Evolutionary conservation across 441 rosid species (phyloP).

Genomic region (Macaranga tanarius): DNA sequence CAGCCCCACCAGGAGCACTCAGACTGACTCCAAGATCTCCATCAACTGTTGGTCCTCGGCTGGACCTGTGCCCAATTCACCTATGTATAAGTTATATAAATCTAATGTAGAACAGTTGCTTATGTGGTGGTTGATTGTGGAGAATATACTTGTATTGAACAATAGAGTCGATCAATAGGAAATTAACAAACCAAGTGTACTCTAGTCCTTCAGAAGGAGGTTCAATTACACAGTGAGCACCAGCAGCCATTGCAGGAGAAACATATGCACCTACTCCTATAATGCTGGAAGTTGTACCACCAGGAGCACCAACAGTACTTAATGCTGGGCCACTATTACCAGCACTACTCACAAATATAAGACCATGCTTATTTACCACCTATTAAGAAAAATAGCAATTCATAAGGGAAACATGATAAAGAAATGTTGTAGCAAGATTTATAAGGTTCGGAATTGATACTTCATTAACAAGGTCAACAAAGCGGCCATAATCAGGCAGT

Average conservation of each 20-base stretch:
- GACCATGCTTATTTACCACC: conserved; percentile 88
- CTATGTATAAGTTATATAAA: conserved; percentile 20
- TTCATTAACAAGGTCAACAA: conserved; percentile 92
- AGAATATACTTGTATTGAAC: conserved; percentile 9
- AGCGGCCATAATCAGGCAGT: conserved; percentile 97
- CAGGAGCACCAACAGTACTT: conserved; percentile 97
- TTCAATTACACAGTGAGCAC: conserved; percentile 86
- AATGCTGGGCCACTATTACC: conserved; percentile 99
- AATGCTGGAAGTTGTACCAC: conserved; percentile 94
- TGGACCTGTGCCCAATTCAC: conserved; percentile 70
- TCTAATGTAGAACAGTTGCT: conserved; percentile 14
- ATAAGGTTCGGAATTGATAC: conserved; percentile 45
- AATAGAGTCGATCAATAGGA: conserved; percentile 21
- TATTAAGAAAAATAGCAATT: conserved; percentile 27
- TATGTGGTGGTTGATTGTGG: background rate
- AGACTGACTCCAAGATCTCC: conserved; percentile 96
- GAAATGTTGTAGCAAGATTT: conserved; percentile 16
- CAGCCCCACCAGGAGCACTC: conserved; percentile 99
- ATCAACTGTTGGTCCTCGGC: conserved; percentile 97
- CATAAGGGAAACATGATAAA: conserved; percentile 12
- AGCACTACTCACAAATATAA: conserved; percentile 96
- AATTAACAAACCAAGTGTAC: conserved; percentile 74
- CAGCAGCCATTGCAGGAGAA: conserved; percentile 99
- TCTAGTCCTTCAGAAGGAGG: conserved; percentile 95
- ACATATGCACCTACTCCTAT: conserved; percentile 98